These are phyloP conservation scores for Stemphylium beticola DNA, from an alignment of 2,329 filamentous ascomycete genomes.

Conservation along the genomic window DNA sequence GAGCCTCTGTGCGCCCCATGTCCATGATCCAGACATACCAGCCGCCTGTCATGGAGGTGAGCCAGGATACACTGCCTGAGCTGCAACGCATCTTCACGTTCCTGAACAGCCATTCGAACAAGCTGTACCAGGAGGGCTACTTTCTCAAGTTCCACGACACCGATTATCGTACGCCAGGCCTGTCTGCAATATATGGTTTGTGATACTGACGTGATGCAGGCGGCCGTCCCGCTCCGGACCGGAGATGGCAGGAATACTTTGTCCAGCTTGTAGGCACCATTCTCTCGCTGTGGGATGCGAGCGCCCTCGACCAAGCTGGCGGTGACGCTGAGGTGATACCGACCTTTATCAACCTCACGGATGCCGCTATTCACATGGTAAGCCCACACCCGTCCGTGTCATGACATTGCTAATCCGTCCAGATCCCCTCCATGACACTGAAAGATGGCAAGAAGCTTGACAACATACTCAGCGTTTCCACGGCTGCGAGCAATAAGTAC, in stretches of 20 bases:
- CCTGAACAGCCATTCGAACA: constrained; percentile 93
- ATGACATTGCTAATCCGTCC: constrained; percentile 22
- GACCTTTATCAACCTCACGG: constrained; percentile 94
- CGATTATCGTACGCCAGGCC: constrained; percentile 74
- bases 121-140: constrained; percentile 97
- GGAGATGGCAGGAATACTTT: constrained; percentile 96
- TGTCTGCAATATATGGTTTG: constrained; percentile 6
- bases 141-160: constrained; percentile 96
- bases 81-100: constrained; percentile 92
- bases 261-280: constrained; percentile 95
- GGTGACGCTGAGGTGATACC: constrained; percentile 84
- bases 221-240: constrained; percentile 82
- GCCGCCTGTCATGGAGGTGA: constrained; percentile 83
- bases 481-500: constrained; percentile 93
- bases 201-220: constrained; percentile 60
- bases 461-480: constrained; percentile 95
- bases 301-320: constrained; percentile 85
- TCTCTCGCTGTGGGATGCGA: constrained; percentile 92
- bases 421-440: constrained; percentile 78
- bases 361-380: constrained; percentile 99
- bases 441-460: constrained; percentile 84
- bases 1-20: constrained; percentile 70
- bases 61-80: constrained; percentile 86
- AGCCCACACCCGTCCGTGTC: constrained; percentile 4
- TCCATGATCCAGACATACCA: constrained; percentile 89